Base-by-base conservation (phyloP, 2,329 filamentous ascomycete species). In the Neurospora crassa region DNA sequence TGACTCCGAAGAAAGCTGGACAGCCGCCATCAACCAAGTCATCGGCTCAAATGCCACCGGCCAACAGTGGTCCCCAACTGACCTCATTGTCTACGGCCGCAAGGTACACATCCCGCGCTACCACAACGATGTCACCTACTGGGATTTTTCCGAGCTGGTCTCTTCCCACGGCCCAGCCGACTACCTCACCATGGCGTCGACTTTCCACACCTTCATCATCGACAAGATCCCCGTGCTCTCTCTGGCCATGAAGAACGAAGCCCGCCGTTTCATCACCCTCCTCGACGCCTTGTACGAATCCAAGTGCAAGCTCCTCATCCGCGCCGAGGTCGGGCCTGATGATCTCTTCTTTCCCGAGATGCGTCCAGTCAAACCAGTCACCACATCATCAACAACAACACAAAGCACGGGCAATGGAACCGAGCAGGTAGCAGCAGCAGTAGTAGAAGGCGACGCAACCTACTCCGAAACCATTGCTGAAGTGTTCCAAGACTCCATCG, bases 241-340 rank as follows among this genome's bases (percentile, higher is more conserved):
- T 0, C 79, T 90, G 1, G 80, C 88, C 1, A 89, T 90, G 79
- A 95, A 94, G 80, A 95, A 94, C 78, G 92, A 95, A 81, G 92
- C 92, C 0, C 85, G 92, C 5, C 86, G 92, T 12, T 89, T 96
- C 78, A 95, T 95, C 77, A 94, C 91, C 0, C 84, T 96, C 1
- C 85, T 95, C 1, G 92, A 96, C 77, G 92, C 92, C 0, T 83
- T 93, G 0, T 95, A 95, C 79, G 92, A 95, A 81, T 90, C 91
- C n/a, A 87, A 90, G 8, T 94, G 92, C 79, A 92, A 92, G 75
- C 85, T 95, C 11, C 80, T 93, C 63, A 84, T 95, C 69, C 85
- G 88, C 24, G 92, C 92, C 1, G 85, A 85, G 53, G 88, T 86
- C 2, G 88, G 87, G 0, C 92, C 92, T 0, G 92, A 95, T 74